Conservation (phyloP, 441 rosid species). For the Bruguiera hainesii region DNA sequence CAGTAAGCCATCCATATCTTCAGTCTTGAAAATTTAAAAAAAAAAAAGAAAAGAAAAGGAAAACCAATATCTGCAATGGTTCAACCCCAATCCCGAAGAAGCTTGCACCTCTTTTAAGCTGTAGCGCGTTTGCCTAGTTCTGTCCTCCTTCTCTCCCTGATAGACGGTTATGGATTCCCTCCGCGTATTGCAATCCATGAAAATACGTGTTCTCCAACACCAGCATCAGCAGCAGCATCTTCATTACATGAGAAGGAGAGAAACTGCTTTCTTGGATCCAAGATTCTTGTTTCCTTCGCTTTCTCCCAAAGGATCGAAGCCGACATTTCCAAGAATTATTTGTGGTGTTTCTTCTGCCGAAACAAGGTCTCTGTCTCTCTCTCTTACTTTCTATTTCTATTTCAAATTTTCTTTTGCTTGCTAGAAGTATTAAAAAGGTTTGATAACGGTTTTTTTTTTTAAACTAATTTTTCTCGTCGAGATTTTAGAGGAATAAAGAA, state of each 20-base stretch:
- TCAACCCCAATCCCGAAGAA: no score
- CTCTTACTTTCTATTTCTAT: no score
- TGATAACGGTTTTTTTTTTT: background rate
- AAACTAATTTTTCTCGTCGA: background rate
- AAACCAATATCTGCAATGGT: no score
- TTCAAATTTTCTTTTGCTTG: no score
- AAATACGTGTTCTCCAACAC: background rate
- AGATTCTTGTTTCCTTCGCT: constrained; percentile 23
- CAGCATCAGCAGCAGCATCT: background rate
- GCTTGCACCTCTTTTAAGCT: no score
- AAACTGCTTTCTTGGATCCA: constrained; percentile 14
- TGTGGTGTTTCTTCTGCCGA: constrained; percentile 41
- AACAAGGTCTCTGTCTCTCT: constrained; percentile 28
- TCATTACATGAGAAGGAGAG: background rate
- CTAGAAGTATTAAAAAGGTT: no score
- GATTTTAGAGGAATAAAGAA: background rate
- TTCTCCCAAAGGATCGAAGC: background rate
- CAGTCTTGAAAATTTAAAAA: no score
- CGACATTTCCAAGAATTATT: constrained; percentile 11
- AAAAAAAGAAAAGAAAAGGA: no score
- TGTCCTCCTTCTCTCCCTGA: background rate
- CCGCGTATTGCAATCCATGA: constrained; percentile 4
- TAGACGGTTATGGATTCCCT: constrained; percentile 18
- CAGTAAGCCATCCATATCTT: no score
- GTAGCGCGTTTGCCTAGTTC: background rate